Conservation (phyloP, 2,329 filamentous ascomycete species). For the Colletotrichum liaoningense region DNA sequence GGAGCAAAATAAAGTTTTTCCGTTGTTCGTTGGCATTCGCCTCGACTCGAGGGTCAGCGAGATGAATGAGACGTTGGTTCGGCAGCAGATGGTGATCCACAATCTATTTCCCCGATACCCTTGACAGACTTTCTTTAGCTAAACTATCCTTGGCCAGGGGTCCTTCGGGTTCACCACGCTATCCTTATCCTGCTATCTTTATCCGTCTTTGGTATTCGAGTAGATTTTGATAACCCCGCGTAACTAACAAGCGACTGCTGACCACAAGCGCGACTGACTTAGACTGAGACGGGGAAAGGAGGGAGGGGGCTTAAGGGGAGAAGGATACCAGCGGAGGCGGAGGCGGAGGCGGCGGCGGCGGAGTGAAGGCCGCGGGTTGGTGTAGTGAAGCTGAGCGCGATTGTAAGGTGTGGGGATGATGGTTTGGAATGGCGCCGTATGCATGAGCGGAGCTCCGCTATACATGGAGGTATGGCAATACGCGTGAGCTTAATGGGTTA, state of each 20-base stretch:
- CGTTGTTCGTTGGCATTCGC: not conserved
- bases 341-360: conserved; percentile 16
- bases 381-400: not conserved
- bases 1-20: not conserved
- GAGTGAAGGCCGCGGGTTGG: conserved; percentile 11
- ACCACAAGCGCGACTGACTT: not conserved
- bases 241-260: not conserved
- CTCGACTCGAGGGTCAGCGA: not conserved
- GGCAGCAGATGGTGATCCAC: not conserved
- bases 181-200: no score
- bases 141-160: not conserved
- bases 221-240: not conserved
- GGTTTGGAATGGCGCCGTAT: not conserved
- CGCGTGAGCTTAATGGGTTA: not conserved
- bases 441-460: conserved; percentile 24
- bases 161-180: not conserved
- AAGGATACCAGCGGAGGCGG: no score
- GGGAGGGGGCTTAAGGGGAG: no score
- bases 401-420: not conserved
- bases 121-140: not conserved
- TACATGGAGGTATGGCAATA: not conserved
- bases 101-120: not conserved
- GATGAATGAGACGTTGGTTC: not conserved
- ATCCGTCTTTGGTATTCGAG: not conserved
- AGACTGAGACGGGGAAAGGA: no score